phyloP scores from a whole-genome alignment of 257 asterid genomes.

The Voacanga thouarsii region DNA sequence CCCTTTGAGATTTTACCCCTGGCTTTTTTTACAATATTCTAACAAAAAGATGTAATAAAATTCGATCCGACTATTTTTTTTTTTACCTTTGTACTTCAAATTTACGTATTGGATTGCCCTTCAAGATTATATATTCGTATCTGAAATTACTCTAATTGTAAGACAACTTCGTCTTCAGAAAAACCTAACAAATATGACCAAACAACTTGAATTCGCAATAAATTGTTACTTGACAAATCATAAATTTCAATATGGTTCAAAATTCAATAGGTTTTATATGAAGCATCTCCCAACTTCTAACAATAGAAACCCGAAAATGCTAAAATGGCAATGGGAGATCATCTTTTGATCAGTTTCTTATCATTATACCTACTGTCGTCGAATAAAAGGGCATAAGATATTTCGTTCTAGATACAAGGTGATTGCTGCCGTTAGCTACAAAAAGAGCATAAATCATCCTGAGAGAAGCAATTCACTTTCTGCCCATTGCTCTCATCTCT shows the following conservation, averaged over 20 bases:
- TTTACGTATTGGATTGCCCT: too few species aligned
- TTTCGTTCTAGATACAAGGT: not conserved
- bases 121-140: too few species aligned
- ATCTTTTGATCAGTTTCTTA: not conserved
- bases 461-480: not conserved
- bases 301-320: not conserved
- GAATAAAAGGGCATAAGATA: not conserved
- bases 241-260: too few species aligned
- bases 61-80: too few species aligned
- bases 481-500: constrained; percentile 40
- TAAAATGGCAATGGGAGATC: not conserved
- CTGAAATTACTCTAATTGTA: not conserved
- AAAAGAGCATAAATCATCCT: not conserved
- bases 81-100: too few species aligned
- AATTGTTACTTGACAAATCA: too few species aligned
- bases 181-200: too few species aligned
- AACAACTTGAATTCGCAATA: too few species aligned
- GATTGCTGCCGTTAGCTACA: not conserved
- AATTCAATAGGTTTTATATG: not conserved
- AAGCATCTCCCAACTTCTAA: not conserved
- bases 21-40: too few species aligned
- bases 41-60: too few species aligned
- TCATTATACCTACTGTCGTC: not conserved
- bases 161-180: too few species aligned
- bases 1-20: too few species aligned